Base-by-base conservation (phyloP, 768 basidiomycete species). In the Lactifluus pinguis region DNA sequence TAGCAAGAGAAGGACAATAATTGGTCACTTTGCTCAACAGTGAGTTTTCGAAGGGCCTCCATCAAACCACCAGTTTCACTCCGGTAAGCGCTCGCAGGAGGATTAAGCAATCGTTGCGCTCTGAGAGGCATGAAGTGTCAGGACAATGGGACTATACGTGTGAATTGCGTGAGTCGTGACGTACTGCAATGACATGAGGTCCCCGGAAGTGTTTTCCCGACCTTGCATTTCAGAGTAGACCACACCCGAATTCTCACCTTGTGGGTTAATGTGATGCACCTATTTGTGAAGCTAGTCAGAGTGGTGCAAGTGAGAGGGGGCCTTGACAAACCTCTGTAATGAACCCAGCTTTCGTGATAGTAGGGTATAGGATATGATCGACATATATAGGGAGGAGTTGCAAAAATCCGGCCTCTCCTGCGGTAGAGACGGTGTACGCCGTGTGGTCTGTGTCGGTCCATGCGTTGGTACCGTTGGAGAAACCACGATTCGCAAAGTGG, bases 151-250 rank as follows among this genome's bases (percentile, higher is more conserved):
- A 69, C 49, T 41, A 56, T 29, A 6, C 13, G 15, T 30, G 34
- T 5, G 19, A 25, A 11, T 13, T 6, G 49, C 44, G 15, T 39
- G 8, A 2, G 50, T 25, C 42, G 25, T 11, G 41, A 77, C 83
- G 47, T 64, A 93, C 92, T 83, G 76, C 30, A 94, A 80, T 41
- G 86, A 84, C 89, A 97, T 94, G 48, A 98, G 76, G 74, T 98
- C 95, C 10, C 83, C 85, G 2, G 91, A 83, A 0, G 90, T 93
- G 69, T 98, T 98, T 76, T 98, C 87, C 50, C 95, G 81, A 1
- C 93, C 94, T 74, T 95, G 92, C 94, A 97, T 97, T 75, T 94
- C 90, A 69, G 88, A 89, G 72, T 97, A 98, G 10, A 98, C 95
- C 1, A 99, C 97, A 41, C 97, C 97, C 15, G 91, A 89, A 69